Percentiles rank a stretch among this genome's conserved stretches.
phyloP scores from a whole-genome alignment of 495 filamentous ascomycete genomes.

The Xylaria longipes region DNA sequence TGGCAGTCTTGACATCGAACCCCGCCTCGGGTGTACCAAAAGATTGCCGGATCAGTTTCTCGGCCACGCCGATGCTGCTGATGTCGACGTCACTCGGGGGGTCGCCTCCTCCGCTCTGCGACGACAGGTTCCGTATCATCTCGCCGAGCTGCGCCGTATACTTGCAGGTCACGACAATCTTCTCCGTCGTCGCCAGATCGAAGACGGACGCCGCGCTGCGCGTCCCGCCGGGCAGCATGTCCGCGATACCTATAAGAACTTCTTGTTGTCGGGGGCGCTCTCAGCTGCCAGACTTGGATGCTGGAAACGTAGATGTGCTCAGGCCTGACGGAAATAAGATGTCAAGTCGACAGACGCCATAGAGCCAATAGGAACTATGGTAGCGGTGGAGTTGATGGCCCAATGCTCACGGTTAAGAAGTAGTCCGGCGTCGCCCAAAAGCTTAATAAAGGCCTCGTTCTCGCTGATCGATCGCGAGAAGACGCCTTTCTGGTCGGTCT shows the following conservation, averaged over 20 bases:
- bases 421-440: slow-evolving; percentile 34
- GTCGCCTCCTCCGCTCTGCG: not conserved
- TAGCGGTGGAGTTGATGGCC: slow-evolving; percentile 34
- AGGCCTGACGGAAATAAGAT: slow-evolving; percentile 36
- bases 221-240: too few relatives aligned
- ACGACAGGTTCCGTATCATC: slow-evolving; percentile 21
- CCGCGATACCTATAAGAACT: not conserved
- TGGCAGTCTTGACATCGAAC: slow-evolving; percentile 23
- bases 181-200: slow-evolving; percentile 20
- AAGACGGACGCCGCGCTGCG: too few relatives aligned
- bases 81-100: slow-evolving; percentile 44
- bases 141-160: slow-evolving; percentile 6
- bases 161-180: slow-evolving; percentile 25
- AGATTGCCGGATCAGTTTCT: slow-evolving; percentile 35
- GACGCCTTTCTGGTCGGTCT: slow-evolving; percentile 26
- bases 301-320: slow-evolving; percentile 41
- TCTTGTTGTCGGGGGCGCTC: slow-evolving; percentile 28
- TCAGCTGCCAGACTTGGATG: slow-evolving; percentile 43
- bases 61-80: slow-evolving; percentile 39
- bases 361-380: slow-evolving; percentile 29
- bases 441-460: slow-evolving; percentile 38
- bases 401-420: slow-evolving; percentile 38
- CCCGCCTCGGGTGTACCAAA: slow-evolving; percentile 31
- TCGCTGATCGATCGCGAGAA: slow-evolving; percentile 31
- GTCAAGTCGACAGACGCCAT: slow-evolving; percentile 15